Evolutionary conservation across 352 stramenopile species (phyloP).

Genomic region (Phytophthora idaei): DNA sequence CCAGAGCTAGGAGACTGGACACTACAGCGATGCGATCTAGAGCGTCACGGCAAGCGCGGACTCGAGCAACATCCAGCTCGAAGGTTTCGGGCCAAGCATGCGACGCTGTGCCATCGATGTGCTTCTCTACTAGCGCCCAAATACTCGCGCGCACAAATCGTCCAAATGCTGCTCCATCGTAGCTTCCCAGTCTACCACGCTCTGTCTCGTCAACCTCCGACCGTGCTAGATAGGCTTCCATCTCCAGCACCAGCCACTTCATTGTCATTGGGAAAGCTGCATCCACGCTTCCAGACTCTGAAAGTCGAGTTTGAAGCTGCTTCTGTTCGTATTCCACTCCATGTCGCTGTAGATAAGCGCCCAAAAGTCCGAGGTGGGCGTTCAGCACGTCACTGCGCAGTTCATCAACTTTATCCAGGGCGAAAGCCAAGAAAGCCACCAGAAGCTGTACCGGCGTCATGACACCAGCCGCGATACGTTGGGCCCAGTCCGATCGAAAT

Average conservation of each 20-base stretch:
- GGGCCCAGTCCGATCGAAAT: slow-evolving; percentile 43
- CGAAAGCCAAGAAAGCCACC: slow-evolving; percentile 72
- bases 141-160: slow-evolving; percentile 53
- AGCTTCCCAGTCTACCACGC: slow-evolving; percentile 25
- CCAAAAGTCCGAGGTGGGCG: slow-evolving; percentile 56
- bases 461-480: slow-evolving; percentile 26
- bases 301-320: slow-evolving; percentile 44
- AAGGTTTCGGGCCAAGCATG: slow-evolving; percentile 75
- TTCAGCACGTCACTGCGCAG: slow-evolving; percentile 70
- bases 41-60: slow-evolving; percentile 58
- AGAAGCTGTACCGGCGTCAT: slow-evolving; percentile 41
- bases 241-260: slow-evolving; percentile 56
- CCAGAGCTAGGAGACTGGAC: slow-evolving; percentile 56
- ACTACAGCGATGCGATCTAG: slow-evolving; percentile 66
- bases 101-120: slow-evolving; percentile 48
- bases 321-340: slow-evolving; percentile 73
- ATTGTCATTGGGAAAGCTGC: slow-evolving; percentile 43
- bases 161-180: slow-evolving; percentile 48
- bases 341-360: slow-evolving; percentile 59
- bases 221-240: slow-evolving; percentile 35
- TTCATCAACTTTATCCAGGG: slow-evolving; percentile 67
- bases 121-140: slow-evolving; percentile 50
- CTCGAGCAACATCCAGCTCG: slow-evolving; percentile 54
- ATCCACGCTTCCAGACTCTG: slow-evolving; percentile 28
- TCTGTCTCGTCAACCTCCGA: slow-evolving; percentile 31